A percentile compares a stretch with the other conserved stretches of the same genome.
phyloP scores from a whole-genome alignment of 331 rosid species.

The Telfairia occidentalis region DNA sequence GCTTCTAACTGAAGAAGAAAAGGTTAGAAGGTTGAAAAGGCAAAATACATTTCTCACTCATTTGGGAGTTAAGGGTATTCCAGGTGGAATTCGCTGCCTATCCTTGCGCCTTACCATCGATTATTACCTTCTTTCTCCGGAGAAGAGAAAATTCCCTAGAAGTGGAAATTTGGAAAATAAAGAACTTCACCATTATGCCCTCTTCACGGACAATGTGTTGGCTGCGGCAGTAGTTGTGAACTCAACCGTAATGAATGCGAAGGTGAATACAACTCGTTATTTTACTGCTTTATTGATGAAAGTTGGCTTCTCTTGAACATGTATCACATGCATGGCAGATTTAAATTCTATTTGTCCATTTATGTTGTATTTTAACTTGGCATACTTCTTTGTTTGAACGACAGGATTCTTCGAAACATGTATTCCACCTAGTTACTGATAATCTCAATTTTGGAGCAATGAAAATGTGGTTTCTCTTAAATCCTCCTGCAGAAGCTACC shows the following conservation, averaged over 20 bases:
- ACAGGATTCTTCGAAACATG: conserved; percentile 93
- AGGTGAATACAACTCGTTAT: conserved; percentile 32
- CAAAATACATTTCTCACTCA: conserved; percentile 92
- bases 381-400: conserved; percentile 23
- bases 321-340: background rate
- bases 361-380: conserved; percentile 7
- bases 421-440: conserved; percentile 88
- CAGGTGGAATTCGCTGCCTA: conserved; percentile 86
- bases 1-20: conserved; percentile 86
- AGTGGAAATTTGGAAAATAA: conserved; percentile 82
- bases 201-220: conserved; percentile 93
- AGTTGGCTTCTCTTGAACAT: background rate
- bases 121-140: conserved; percentile 71
- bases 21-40: conserved; percentile 74
- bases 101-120: conserved; percentile 90
- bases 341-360: conserved; percentile 8
- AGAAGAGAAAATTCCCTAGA: conserved; percentile 65
- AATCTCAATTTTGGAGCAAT: conserved; percentile 94
- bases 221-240: conserved; percentile 96
- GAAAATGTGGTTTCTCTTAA: conserved; percentile 96
- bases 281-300: background rate
- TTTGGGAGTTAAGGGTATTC: conserved; percentile 90
- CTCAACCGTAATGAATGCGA: conserved; percentile 68
- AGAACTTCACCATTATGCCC: conserved; percentile 69
- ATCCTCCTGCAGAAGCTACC: conserved; percentile 90